Base-by-base conservation (phyloP, 2,329 filamentous ascomycete genomes). In the Apiospora saccharicola region DNA sequence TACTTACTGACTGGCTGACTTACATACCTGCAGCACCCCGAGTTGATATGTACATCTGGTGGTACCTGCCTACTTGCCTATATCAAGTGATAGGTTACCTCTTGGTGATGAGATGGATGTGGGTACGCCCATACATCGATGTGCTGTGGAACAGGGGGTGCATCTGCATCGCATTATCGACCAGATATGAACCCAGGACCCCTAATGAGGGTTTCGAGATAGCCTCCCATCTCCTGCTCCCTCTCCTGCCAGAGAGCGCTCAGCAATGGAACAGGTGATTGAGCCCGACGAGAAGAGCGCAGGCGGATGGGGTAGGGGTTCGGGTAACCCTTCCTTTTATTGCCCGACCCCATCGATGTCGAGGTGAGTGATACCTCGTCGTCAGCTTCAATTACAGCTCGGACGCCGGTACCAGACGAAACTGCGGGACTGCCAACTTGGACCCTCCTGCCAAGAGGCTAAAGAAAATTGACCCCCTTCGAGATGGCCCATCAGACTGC, bases 401-500 rank as follows among this genome's bases (percentile, higher is more conserved):
- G 30, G 53, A 19, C 53, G 53, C 53, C 53, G 53, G 53, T 61
- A 41, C 57, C 57, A 64, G 57, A n/a, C 57, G 57, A 64, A 64
- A 64, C 19, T 37, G 57, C 57, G 57, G 57, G 57, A 37, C 57
- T 64, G 57, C 57, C 67, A 68, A 68, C 67, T 68, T 47, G 67
- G 67, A 68, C 67, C 67, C 44, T 26, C 41, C 26, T 34, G 67
- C 67, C 67, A 68, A 68, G 67, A 47, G 67, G 26, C 67, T 68
- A 68, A 64, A 68, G 67, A 68, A 68, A 47, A 68, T 68, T 68
- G 67, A 30, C 67, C 67, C 44, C 41, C 67, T 47, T 44, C 67
- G 67, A 46, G 34, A 41, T 41, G 34, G 57, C 57, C 34, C 57
- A 64, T 64, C 57, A 64, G 22, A 64, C 34, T 64, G 53, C 53